Conservation (phyloP, 108 stramenopile species). For the Skeletonema menzelii region DNA sequence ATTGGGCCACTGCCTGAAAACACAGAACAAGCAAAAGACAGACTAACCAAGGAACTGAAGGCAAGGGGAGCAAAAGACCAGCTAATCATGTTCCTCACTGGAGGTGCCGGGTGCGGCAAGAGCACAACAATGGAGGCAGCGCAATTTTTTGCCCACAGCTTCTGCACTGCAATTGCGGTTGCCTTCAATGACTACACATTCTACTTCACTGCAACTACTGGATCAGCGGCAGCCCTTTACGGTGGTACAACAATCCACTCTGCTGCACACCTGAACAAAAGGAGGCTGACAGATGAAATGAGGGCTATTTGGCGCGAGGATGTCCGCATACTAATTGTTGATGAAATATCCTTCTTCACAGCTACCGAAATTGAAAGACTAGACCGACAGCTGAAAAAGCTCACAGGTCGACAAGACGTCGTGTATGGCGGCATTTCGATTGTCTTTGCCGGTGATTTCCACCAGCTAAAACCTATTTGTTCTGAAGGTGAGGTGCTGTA, state of each 20-base stretch:
- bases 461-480: conserved; percentile 5
- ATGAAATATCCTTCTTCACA: background rate
- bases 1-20: too few species aligned
- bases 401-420: background rate
- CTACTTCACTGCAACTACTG: background rate
- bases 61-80: too few species aligned
- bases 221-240: background rate
- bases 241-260: background rate
- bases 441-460: conserved; percentile 8
- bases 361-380: background rate
- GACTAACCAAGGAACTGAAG: too few species aligned
- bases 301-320: background rate
- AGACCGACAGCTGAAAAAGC: background rate
- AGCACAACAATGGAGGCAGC: too few species aligned
- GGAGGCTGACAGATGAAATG: background rate
- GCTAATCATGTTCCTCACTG: too few species aligned
- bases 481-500: background rate
- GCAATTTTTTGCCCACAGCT: background rate
- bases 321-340: background rate
- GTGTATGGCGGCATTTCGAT: background rate
- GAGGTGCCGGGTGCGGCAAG: too few species aligned
- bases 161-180: background rate
- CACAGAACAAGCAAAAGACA: too few species aligned
- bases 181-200: background rate
- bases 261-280: background rate